Evolutionary conservation across 768 basidiomycete species (phyloP).

Genomic region (Boletus pseudopeckii): DNA sequence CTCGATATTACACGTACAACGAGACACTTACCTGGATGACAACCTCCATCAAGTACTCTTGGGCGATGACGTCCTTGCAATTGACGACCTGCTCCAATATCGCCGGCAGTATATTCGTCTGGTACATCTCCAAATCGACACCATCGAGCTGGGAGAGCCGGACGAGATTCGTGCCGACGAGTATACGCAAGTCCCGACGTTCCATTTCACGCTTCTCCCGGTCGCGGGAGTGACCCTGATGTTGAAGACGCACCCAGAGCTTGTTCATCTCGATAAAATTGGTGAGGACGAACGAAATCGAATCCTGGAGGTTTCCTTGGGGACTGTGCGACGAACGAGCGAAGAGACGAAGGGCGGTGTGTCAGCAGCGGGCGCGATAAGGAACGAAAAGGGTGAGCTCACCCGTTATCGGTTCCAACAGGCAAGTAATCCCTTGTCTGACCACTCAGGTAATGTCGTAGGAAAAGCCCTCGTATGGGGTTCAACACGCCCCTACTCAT

Average conservation of each 20-base stretch:
- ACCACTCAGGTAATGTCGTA: conserved; percentile 94
- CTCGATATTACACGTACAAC: background rate
- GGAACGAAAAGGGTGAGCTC: conserved; percentile 19
- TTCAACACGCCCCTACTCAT: conserved; percentile 98
- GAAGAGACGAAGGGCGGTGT: background rate
- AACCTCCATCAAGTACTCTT: conserved; percentile 99
- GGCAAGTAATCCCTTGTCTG: conserved; percentile 97
- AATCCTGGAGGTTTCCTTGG: conserved; percentile 88
- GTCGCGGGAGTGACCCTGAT: conserved; percentile 95
- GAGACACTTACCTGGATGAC: conserved; percentile 84
- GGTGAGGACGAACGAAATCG: conserved; percentile 91
- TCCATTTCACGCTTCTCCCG: conserved; percentile 97
- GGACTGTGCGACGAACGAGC: conserved; percentile 49
- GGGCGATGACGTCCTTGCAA: conserved; percentile 98
- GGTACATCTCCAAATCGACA: conserved; percentile 92
- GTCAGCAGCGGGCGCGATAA: background rate
- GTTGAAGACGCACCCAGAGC: conserved; percentile 97
- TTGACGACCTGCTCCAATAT: conserved; percentile 96
- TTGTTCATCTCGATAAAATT: conserved; percentile 99
- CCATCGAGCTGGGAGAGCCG: conserved; percentile 94
- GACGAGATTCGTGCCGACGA: conserved; percentile 97
- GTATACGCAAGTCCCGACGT: conserved; percentile 88
- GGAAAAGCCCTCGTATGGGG: conserved; percentile 93
- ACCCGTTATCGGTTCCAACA: conserved; percentile 82
- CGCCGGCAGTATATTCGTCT: conserved; percentile 79